Percentiles rank a stretch among this genome's conserved stretches.
Conservation (phyloP, 495 filamentous ascomycete genomes). For the Penicillium pulvis region DNA sequence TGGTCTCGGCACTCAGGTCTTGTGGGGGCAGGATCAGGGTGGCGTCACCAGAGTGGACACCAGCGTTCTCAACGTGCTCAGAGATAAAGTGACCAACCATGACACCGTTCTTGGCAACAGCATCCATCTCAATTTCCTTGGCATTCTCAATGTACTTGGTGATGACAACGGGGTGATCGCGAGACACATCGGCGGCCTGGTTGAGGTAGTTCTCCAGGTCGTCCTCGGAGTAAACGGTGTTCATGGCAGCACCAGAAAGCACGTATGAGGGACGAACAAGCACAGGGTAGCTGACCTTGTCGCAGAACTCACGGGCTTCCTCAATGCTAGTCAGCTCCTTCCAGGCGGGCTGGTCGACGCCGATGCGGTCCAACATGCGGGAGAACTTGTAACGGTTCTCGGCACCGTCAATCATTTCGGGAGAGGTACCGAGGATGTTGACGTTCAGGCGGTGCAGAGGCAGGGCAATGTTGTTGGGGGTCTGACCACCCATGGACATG, state of each 20-base stretch:
- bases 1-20: constrained; percentile 87
- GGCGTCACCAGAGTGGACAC: constrained; percentile 97
- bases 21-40: constrained; percentile 96
- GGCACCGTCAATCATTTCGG: constrained; percentile 97
- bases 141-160: constrained; percentile 98
- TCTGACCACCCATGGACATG: constrained; percentile 97
- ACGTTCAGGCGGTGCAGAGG: constrained; percentile 86
- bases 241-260: constrained; percentile 97
- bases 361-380: constrained; percentile 91
- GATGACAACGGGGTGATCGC: constrained; percentile 97
- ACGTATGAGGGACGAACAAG: constrained; percentile 96
- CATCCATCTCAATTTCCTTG: constrained; percentile 97
- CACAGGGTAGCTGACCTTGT: constrained; percentile 89
- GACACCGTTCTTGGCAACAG: constrained; percentile 82
- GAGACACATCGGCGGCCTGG: constrained; percentile 89
- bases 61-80: constrained; percentile 96
- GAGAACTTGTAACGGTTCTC: constrained; percentile 99
- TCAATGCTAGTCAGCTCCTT: constrained; percentile 93
- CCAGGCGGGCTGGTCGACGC: constrained; percentile 95
- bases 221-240: constrained; percentile 90
- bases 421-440: constrained; percentile 90
- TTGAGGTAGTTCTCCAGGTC: constrained; percentile 90
- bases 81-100: constrained; percentile 93
- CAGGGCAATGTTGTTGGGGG: constrained; percentile 96
- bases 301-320: constrained; percentile 82